Percentiles rank a stretch among this genome's conserved stretches.
Evolutionary conservation across 768 basidiomycete species (phyloP).

Genomic region (Lactifluus piperatus): DNA sequence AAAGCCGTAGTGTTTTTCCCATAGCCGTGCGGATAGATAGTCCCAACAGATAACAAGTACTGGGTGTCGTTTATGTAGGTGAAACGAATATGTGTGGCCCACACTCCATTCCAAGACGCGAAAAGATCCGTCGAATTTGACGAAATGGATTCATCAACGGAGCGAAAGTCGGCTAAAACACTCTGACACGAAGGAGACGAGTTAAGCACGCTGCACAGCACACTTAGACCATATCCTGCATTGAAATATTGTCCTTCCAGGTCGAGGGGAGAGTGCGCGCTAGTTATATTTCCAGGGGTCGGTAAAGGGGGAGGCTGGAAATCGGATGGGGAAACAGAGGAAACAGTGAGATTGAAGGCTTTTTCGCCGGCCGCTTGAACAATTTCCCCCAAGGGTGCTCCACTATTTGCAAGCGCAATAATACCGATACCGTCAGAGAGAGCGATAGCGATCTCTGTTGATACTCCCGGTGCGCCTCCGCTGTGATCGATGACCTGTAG

Average conservation of each 20-base stretch:
- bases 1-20: slow-evolving; percentile 9
- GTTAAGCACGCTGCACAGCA: slow-evolving; percentile 2
- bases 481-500: slow-evolving; percentile 27
- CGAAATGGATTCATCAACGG: not conserved
- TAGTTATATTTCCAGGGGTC: not conserved
- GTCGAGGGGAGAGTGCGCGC: not conserved
- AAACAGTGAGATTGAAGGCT: too few relatives aligned
- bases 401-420: slow-evolving; percentile 22
- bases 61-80: not conserved
- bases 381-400: not conserved
- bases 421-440: slow-evolving; percentile 32
- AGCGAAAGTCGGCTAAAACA: slow-evolving; percentile 1
- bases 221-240: not conserved
- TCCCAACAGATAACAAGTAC: not conserved
- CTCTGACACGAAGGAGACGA: not conserved
- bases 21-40: slow-evolving; percentile 8
- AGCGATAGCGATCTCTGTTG: slow-evolving; percentile 27
- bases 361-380: not conserved
- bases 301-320: not conserved
- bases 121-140: slow-evolving; percentile 2
- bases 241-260: slow-evolving; percentile 1
- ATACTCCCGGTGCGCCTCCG: slow-evolving; percentile 31
- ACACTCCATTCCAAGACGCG: not conserved
- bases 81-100: not conserved
- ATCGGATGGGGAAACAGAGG: not conserved